Base-by-base conservation (phyloP, 352 stramenopile species). In the Globisporangium middletonii region DNA sequence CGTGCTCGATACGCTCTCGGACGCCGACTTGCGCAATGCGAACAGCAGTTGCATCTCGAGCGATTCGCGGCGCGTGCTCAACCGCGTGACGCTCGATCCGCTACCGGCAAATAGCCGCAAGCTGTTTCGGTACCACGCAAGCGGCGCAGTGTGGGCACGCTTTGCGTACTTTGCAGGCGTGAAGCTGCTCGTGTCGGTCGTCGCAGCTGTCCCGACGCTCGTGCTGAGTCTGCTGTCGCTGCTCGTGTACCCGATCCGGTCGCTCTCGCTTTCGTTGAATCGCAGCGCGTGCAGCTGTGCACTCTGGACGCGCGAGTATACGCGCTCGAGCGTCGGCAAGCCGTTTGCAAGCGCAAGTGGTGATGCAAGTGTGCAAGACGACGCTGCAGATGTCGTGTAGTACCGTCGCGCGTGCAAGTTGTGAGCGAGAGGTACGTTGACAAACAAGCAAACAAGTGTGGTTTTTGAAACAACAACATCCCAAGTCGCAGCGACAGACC, bases 21-120 rank as follows among this genome's bases (percentile, higher is more conserved):
- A 94, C 46, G 69, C 88, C 64, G 84, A 94, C 42, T 59, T 94
- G 27, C 81, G 75, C 50, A 77, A 77, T 27, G 84, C 82, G 12
- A 92, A 94, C 72, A 81, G 73, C 64, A 88, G 71, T 50, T 72
- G 65, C 50, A 75, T 78, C 13, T 50, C 64, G 0, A 59, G 59
- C 9, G 79, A 92, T 54, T 50, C 71, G 15, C 77, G 82, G 23
- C 70, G 79, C 53, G 76, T 88, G 37, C 62, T 92, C 50, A 73
- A 78, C 49, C 78, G 74, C 41, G 59, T 92, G 48, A 67, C 78
- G 35, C 23, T 53, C 12, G 74, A 83, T 27, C 18, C 41, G 16
- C 46, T 28, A 23, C 53, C 60, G 30, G 62, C 49, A 8, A 60
- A 52, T 0, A 73, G 76, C 33, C 35, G 57, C 18, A 77, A 78